Evolutionary conservation across 148 eudicot genomes (phyloP).

Genomic region (Bassia scoparia): DNA sequence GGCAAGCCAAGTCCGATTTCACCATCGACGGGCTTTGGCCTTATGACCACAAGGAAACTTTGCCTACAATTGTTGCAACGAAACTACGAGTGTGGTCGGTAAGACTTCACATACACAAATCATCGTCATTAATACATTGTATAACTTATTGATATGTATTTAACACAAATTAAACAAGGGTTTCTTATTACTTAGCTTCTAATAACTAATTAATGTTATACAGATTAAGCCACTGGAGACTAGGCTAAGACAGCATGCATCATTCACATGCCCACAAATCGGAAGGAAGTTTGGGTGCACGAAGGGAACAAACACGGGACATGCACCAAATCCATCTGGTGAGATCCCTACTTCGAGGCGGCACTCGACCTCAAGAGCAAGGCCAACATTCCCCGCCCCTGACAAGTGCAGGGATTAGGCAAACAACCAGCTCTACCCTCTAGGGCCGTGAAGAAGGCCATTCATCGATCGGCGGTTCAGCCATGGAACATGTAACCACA

Average conservation of each 20-base stretch:
- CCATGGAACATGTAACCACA: slow-evolving; percentile 39
- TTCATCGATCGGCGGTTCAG: slow-evolving; percentile 18
- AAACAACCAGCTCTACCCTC: slow-evolving; percentile 29
- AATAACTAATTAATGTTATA: not conserved
- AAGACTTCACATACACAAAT: not conserved
- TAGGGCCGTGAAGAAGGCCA: slow-evolving; percentile 34
- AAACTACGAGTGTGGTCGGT: slow-evolving; percentile 24
- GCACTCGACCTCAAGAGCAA: slow-evolving; percentile 38
- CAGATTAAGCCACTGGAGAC: slow-evolving; percentile 22
- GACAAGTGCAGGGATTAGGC: slow-evolving; percentile 35
- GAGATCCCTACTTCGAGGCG: slow-evolving; percentile 40
- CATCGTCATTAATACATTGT: too few species aligned
- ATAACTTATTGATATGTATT: too few species aligned
- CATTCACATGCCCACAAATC: slow-evolving; percentile 45
- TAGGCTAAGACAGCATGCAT: slow-evolving; percentile 39
- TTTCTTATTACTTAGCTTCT: too few species aligned
- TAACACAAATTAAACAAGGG: too few species aligned
- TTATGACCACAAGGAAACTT: slow-evolving; percentile 22
- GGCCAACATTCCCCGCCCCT: slow-evolving; percentile 39
- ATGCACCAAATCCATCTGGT: slow-evolving; percentile 39
- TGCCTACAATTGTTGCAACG: slow-evolving; percentile 32
- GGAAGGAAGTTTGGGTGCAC: slow-evolving; percentile 47
- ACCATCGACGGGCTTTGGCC: slow-evolving; percentile 35
- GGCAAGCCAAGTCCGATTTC: slow-evolving; percentile 30
- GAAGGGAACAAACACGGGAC: slow-evolving; percentile 63